A percentile compares a stretch with the other conserved stretches of the same genome.
Conservation (phyloP, 495 filamentous ascomycete species). For the Sordaria brevicollis region DNA sequence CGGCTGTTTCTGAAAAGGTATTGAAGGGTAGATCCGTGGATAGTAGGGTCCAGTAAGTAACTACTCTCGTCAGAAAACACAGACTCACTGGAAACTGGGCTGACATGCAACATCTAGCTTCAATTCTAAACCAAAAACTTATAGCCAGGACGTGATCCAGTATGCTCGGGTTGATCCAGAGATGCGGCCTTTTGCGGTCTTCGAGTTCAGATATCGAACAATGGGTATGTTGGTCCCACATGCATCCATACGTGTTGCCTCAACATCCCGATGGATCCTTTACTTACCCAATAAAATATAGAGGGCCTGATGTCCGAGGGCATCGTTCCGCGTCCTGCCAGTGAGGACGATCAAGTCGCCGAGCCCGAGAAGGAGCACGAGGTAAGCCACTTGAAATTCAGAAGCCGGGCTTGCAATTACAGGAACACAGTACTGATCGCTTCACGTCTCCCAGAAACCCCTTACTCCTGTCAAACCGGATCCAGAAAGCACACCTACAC, state of each 20-base stretch:
- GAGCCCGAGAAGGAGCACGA: not conserved
- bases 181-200: constrained; percentile 3
- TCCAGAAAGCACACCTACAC: not conserved
- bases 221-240: not conserved
- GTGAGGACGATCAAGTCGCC: not conserved
- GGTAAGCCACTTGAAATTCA: not conserved
- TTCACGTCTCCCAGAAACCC: not conserved
- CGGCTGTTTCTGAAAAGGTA: not conserved
- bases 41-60: not conserved
- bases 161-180: not conserved
- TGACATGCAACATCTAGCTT: not conserved
- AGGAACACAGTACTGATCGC: not conserved
- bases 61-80: no score
- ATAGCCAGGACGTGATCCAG: no score
- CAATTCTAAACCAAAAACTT: not conserved
- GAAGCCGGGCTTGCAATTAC: not conserved
- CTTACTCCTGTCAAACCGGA: not conserved
- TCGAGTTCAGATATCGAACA: constrained; percentile 11
- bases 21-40: constrained; percentile 8
- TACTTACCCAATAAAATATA: not conserved
- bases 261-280: not conserved
- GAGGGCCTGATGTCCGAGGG: constrained; percentile 4
- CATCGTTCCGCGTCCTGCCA: not conserved
- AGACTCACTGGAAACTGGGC: not conserved
- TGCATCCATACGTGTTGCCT: not conserved